Evolutionary conservation across 78 protist species (phyloP).

Genomic region (Dictyostelium purpureum): DNA sequence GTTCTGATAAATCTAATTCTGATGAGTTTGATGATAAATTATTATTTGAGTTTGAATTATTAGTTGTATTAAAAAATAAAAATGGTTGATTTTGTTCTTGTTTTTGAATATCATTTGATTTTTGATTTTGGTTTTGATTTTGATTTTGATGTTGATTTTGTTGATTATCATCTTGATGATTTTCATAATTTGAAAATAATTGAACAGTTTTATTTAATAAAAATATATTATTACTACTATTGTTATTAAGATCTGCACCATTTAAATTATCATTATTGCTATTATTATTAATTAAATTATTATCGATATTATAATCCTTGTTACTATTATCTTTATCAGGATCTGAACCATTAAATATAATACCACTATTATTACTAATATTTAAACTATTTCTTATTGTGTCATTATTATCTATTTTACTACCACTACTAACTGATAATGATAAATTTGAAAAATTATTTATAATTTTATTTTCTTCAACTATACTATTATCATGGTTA

Average conservation of each 20-base stretch:
- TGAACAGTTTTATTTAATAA: neutral
- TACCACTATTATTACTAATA: neutral
- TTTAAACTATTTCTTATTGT: neutral
- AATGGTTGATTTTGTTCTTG: conserved; percentile 6
- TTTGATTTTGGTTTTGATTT: neutral
- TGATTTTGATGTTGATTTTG: neutral
- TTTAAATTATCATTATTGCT: neutral
- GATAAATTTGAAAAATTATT: too few relatives aligned
- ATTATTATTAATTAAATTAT: neutral
- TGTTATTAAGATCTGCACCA: neutral
- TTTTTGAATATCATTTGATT: too few relatives aligned
- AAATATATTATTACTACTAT: neutral
- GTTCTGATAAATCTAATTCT: conserved; percentile 46
- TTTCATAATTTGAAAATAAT: conserved; percentile 3
- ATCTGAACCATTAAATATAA: neutral
- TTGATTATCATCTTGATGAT: neutral
- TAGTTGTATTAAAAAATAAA: neutral
- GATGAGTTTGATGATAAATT: neutral
- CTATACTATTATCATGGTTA: neutral
- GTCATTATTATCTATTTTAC: neutral
- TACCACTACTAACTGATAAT: neutral
- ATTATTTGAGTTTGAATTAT: too few relatives aligned
- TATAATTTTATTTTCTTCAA: neutral
- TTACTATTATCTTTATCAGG: neutral
- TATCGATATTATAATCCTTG: neutral